A percentile compares a stretch with the other conserved stretches of the same genome.
Conservation (phyloP, 306 rosid species). For the Oemleria cerasiformis region DNA sequence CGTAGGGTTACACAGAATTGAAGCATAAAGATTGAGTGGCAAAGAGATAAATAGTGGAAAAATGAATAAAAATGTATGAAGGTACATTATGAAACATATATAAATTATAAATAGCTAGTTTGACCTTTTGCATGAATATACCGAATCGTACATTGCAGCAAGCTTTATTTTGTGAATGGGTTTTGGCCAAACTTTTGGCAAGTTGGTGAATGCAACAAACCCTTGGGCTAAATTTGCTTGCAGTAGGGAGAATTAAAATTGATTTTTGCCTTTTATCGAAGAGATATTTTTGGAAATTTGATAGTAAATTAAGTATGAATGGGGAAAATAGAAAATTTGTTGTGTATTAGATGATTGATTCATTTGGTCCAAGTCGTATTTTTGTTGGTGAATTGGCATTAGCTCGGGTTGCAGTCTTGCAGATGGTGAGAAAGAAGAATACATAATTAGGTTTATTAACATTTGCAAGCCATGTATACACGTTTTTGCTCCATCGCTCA, state of each 20-base stretch:
- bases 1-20: conserved; percentile 28
- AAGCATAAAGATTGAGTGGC: conserved; percentile 26
- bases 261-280: conserved; percentile 27
- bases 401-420: not conserved
- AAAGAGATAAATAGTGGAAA: conserved; percentile 11
- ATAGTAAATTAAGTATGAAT: conserved; percentile 11
- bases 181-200: conserved; percentile 59
- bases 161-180: conserved; percentile 34
- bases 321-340: conserved; percentile 20
- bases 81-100: conserved; percentile 2
- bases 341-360: not conserved
- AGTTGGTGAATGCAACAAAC: conserved; percentile 37
- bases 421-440: conserved; percentile 14
- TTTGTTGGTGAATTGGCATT: conserved; percentile 51
- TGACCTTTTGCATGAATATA: conserved; percentile 48
- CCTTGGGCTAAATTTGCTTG: conserved; percentile 32
- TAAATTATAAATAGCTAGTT: not conserved
- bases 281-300: not conserved
- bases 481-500: not conserved
- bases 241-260: conserved; percentile 25
- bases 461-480: not conserved
- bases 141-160: conserved; percentile 42
- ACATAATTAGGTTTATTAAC: not conserved
- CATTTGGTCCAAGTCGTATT: conserved; percentile 28
- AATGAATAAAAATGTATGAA: conserved; percentile 6